Conservation (phyloP, 2,329 filamentous ascomycete genomes). For the Ophiostoma perfectum region DNA sequence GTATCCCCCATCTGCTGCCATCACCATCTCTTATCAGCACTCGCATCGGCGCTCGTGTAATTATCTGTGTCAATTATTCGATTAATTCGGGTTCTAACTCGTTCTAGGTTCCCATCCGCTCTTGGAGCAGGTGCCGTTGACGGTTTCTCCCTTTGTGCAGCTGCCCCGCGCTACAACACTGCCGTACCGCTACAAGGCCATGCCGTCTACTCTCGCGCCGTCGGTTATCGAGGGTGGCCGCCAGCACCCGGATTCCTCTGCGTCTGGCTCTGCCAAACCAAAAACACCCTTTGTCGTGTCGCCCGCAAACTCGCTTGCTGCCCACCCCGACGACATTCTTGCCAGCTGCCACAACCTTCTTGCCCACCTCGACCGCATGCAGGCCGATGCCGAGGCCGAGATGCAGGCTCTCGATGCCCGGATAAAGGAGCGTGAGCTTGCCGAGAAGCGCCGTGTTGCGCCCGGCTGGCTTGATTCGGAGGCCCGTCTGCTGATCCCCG, state of each 20-base stretch:
- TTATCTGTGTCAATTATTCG: too few species aligned
- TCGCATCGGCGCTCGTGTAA: too few species aligned
- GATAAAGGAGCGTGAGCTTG: constrained; percentile 60
- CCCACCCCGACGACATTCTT: constrained; percentile 81
- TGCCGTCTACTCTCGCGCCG: constrained; percentile 80
- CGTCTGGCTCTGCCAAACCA: constrained; percentile 28
- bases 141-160: constrained; percentile 88
- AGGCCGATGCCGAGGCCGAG: constrained; percentile 61
- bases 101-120: constrained; percentile 71
- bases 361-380: constrained; percentile 65
- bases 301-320: constrained; percentile 70
- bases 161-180: constrained; percentile 86
- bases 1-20: constrained; percentile 8
- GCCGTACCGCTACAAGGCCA: constrained; percentile 88
- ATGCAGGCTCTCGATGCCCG: constrained; percentile 65
- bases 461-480: constrained; percentile 78
- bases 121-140: constrained; percentile 85
- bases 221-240: constrained; percentile 45
- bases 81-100: too few species aligned
- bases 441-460: constrained; percentile 72
- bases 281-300: constrained; percentile 72
- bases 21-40: neutral
- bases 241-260: constrained; percentile 26
- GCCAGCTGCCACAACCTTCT: constrained; percentile 74
- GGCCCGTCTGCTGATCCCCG: constrained; percentile 62